phyloP scores from a whole-genome alignment of 345 rosid species.

The Linum lewisii region DNA sequence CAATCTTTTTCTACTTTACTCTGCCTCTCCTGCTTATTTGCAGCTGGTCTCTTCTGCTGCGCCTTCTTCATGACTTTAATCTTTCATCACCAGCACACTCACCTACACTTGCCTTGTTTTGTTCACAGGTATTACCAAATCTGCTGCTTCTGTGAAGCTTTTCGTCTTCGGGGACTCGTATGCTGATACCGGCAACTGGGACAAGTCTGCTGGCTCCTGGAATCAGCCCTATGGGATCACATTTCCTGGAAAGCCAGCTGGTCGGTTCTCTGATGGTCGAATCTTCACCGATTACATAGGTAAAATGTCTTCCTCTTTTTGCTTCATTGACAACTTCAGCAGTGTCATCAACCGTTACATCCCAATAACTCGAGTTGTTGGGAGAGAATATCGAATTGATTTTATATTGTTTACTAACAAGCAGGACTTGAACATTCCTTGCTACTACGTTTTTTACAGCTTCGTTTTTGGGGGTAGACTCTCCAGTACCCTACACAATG shows the following conservation, averaged over 20 bases:
- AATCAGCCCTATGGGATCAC: background rate
- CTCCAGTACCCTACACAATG: background rate
- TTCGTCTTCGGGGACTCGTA: background rate
- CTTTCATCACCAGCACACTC: too few relatives aligned
- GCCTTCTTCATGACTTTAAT: too few relatives aligned
- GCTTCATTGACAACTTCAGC: too few relatives aligned
- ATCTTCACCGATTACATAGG: background rate
- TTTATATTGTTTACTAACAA: too few relatives aligned
- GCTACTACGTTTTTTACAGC: background rate
- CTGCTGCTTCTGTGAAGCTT: background rate
- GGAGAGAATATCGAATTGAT: too few relatives aligned
- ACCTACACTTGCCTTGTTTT: background rate
- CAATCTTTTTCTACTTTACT: too few relatives aligned
- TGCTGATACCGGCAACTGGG: background rate
- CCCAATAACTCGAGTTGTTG: too few relatives aligned
- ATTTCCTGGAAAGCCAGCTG: background rate
- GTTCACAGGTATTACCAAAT: background rate
- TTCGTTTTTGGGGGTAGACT: background rate
- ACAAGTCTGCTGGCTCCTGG: background rate
- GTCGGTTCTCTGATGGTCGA: background rate
- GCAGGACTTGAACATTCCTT: background rate
- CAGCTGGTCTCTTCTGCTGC: too few relatives aligned
- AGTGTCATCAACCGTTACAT: too few relatives aligned
- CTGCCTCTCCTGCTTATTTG: too few relatives aligned
- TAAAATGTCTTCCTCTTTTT: background rate